These are phyloP conservation scores for Kwoniella newhampshirensis DNA, from an alignment of 768 basidiomycete genomes.

Conservation along the genomic window DNA sequence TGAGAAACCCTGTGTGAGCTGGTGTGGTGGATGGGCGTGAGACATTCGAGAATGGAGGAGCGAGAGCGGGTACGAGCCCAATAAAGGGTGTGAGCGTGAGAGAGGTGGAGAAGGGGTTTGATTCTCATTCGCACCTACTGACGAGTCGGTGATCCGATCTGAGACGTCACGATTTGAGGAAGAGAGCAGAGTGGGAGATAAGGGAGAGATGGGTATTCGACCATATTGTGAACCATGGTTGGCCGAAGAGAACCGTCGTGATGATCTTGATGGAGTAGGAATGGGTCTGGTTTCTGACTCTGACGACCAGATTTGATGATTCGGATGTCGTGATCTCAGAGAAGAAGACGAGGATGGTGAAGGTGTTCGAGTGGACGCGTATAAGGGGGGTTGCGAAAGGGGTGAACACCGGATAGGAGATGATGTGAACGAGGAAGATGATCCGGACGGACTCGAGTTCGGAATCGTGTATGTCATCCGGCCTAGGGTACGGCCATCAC, in stretches of 20 bases:
- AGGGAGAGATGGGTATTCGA: background rate
- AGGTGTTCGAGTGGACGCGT: slow-evolving; percentile 7
- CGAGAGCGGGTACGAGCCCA: slow-evolving; percentile 52
- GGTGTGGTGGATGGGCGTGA: slow-evolving; percentile 44
- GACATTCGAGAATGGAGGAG: slow-evolving; percentile 52
- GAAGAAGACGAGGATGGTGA: slow-evolving; percentile 13
- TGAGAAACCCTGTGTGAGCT: slow-evolving; percentile 31
- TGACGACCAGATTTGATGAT: background rate
- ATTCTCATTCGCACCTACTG: no score
- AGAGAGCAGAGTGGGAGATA: background rate
- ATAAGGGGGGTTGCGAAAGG: slow-evolving; percentile 18
- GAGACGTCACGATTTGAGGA: no score
- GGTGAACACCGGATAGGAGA: slow-evolving; percentile 21
- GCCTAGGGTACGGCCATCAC: no score
- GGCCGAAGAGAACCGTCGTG: background rate
- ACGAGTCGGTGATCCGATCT: no score
- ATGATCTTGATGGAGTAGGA: background rate
- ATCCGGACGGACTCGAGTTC: background rate
- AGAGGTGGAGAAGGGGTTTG: slow-evolving; percentile 27
- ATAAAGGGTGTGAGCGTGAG: slow-evolving; percentile 47
- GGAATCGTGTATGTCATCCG: no score
- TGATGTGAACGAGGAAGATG: slow-evolving; percentile 4
- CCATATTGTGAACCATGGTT: background rate
- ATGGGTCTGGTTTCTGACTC: background rate
- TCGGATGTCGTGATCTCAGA: background rate